Base-by-base conservation (phyloP, 2,329 filamentous ascomycete species). In the Pseudocercospora fuligena region DNA sequence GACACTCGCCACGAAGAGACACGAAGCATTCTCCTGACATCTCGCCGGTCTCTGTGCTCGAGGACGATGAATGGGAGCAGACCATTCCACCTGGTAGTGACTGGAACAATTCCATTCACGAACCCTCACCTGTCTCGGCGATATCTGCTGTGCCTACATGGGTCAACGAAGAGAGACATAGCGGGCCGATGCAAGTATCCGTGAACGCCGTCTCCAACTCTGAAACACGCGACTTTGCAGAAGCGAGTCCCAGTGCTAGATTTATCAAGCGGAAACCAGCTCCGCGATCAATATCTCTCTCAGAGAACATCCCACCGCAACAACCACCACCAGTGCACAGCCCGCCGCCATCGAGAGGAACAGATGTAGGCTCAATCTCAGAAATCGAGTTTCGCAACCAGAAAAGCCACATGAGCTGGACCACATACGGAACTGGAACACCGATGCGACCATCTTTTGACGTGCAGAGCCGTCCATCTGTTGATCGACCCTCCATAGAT, bases 391-490 rank as follows among this genome's bases (percentile, higher is more conserved):
- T 65, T 61, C 69, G 33, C 31, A 64, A 69, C 19, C 67, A 62
- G 21, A 60, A 64, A 4, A 77, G 74, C 66, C 76, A 74, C 66
- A 77, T 78, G 72, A 78, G 75, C 65, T 78, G 76, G 76, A 77
- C 74, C 11, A 78, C 75, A 3, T 71, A 69, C 60, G 76, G 51
- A 73, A 46, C 64, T 70, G 60, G 68, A 40, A 59, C 68, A 40
- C 70, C 73, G 8, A 60, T 63, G 19, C 65, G 71, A 29, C 61
- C 64, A 51, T 68, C 68, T 43, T 66, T 66, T 57, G 68, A 70
- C 57, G 21, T 63, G 16, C 60, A 46, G 21, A 66, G 66, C 36
- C 59, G 68, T 19, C 67, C 62, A n/a, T 72, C 72, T 16, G 64
- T 65, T 25, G 67, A 72, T 58, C 23, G 65, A 49, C 65, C 65